phyloP scores from a whole-genome alignment of 1,284 basidiomycete genomes.

The Cryptococcus wingfieldii region DNA sequence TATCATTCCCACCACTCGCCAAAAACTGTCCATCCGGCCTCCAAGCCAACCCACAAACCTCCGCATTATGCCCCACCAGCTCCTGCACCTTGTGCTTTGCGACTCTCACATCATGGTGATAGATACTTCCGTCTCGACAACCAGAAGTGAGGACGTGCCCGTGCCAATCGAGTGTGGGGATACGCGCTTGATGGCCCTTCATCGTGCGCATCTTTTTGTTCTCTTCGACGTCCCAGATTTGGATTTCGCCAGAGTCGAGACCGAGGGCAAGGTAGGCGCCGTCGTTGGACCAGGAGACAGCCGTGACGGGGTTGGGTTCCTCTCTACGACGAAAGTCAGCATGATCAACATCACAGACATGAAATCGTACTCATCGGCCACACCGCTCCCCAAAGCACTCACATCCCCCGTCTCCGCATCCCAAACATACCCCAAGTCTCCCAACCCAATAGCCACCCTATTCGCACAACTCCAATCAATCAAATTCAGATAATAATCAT shows the following conservation, averaged over 20 bases:
- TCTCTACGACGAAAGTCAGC: constrained; percentile 54
- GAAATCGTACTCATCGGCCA: neutral
- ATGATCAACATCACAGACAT: neutral
- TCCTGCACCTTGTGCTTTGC: constrained; percentile 85
- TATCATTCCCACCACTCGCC: constrained; percentile 91
- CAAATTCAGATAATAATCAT: constrained; percentile 97
- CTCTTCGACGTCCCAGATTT: constrained; percentile 90
- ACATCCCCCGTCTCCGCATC: constrained; percentile 85
- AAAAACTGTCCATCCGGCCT: constrained; percentile 77
- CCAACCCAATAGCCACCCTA: constrained; percentile 80
- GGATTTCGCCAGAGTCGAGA: constrained; percentile 76
- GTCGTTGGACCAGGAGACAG: constrained; percentile 30
- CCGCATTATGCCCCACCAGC: constrained; percentile 78
- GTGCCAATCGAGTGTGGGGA: constrained; percentile 79
- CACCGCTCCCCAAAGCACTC: constrained; percentile 17
- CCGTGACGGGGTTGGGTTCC: constrained; percentile 18
- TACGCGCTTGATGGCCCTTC: constrained; percentile 69
- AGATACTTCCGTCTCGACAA: constrained; percentile 84
- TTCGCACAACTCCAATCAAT: constrained; percentile 85
- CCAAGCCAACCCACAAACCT: constrained; percentile 66
- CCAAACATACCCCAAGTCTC: constrained; percentile 83
- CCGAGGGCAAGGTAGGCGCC: constrained; percentile 69
- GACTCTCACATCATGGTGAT: constrained; percentile 87
- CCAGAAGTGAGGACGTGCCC: constrained; percentile 81
- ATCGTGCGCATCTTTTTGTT: constrained; percentile 81